These are phyloP conservation scores for Alternaria panax DNA, from an alignment of 2,329 filamentous ascomycete genomes.

Conservation along the genomic window DNA sequence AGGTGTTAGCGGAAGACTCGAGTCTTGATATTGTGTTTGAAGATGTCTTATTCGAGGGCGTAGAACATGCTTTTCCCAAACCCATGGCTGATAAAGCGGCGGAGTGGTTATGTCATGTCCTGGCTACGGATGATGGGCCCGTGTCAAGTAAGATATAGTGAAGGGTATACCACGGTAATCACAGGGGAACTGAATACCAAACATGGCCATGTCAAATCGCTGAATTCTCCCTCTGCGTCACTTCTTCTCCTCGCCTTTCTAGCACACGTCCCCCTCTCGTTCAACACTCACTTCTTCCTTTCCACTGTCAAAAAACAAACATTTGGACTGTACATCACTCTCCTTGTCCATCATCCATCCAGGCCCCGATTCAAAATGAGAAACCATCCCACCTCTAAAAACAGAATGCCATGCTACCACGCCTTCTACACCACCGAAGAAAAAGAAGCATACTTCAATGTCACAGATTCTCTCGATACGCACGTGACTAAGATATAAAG, in stretches of 20 bases:
- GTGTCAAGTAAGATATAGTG: constrained; percentile 38
- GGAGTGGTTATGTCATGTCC: constrained; percentile 63
- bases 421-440: not conserved
- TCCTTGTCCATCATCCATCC: not conserved
- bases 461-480: not conserved
- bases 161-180: not conserved
- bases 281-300: too few species aligned
- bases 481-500: too few species aligned
- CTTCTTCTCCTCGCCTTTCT: too few species aligned
- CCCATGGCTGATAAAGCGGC: constrained; percentile 73
- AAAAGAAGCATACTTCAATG: not conserved
- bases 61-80: constrained; percentile 73
- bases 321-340: too few species aligned
- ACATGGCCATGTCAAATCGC: not conserved
- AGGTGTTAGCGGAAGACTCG: constrained; percentile 61
- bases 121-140: constrained; percentile 30
- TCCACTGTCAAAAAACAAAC: too few species aligned
- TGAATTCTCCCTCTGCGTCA: too few species aligned
- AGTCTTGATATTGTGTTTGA: constrained; percentile 63
- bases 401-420: not conserved
- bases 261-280: too few species aligned
- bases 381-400: not conserved
- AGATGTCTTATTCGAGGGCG: constrained; percentile 71
- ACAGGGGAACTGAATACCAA: not conserved
- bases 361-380: not conserved